Evolutionary conservation across 805 yeast genomes (phyloP), one percentile per base, ranked within the genome.

Genomic region (Kodamaea neixiangensis): DNA sequence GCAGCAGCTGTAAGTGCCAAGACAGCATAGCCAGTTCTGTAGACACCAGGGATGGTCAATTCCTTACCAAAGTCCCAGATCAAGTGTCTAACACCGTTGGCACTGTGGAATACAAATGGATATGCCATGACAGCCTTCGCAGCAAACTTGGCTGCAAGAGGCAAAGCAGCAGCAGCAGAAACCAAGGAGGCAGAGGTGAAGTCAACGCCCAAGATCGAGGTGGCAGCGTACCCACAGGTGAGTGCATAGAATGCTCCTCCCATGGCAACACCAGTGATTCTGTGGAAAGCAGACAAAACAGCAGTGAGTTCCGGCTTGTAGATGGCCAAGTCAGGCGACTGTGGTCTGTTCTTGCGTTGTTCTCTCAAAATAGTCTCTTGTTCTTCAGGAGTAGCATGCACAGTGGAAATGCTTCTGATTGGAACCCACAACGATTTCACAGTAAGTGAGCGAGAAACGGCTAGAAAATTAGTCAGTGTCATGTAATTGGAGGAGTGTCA

Each of bases 291-390:
- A 4, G 97, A 91, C 65, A 94, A 67, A 54, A 81, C 73, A 87
- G 87, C 81, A 19, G 98, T 89, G 57, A 93, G 66, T 76, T 94
- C 97, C 40, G 94, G 96, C 75, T 92, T 79, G 77, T 93, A 93
- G 66, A 94, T 92, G 54, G 84, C 74, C 66, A 93, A 78, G 69
- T 93, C 96, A 50, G 98, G 98, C 22, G 97, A 90, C n/a, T 80
- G 72, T 31, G 98, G 98, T 75, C 99, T 86, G 74, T 83, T 81
- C 58, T 77, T 81, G 71, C 99, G 84, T 77, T 93, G 98, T 48
- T 84, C 82, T 51, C 82, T 78, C 55, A 93, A 79, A 49, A 91
- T 77, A 29, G 79, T 80, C 57, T 87, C 80, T 62, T 87, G 94
- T 59, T 82, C 82, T 19, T 73, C 80, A 38, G 77, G 76, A 31